phyloP scores from a whole-genome alignment of 2,329 filamentous ascomycete species.

The Alternaria angustiovoidea region DNA sequence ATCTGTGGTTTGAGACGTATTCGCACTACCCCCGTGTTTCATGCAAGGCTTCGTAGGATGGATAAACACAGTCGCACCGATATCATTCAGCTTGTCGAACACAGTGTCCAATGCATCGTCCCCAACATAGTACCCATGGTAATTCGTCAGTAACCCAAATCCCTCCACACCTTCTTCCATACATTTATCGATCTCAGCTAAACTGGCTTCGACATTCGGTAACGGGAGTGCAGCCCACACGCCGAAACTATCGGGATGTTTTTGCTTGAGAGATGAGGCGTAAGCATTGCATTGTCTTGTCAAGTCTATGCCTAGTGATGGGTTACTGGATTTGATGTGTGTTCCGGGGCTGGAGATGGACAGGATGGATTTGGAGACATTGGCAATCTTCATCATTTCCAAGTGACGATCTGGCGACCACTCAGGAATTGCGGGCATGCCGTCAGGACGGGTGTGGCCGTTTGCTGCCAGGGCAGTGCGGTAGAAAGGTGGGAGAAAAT shows the following conservation, averaged over 20 bases:
- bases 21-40: conserved; percentile 18
- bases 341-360: conserved; percentile 65
- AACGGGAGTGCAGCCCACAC: conserved; percentile 64
- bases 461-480: conserved; percentile 50
- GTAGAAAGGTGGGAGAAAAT: conserved; percentile 57
- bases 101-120: conserved; percentile 56
- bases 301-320: conserved; percentile 47
- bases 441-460: conserved; percentile 57
- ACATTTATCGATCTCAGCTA: conserved; percentile 59
- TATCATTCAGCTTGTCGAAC: conserved; percentile 58
- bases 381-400: conserved; percentile 58
- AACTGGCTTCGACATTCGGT: conserved; percentile 57
- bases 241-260: conserved; percentile 55
- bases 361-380: conserved; percentile 62
- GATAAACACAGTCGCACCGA: conserved; percentile 61
- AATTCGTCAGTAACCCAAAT: conserved; percentile 62
- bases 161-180: conserved; percentile 59
- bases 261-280: conserved; percentile 51
- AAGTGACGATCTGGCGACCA: conserved; percentile 60
- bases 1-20: conserved; percentile 19
- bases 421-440: conserved; percentile 58
- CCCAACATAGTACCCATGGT: conserved; percentile 62
- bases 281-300: conserved; percentile 54
- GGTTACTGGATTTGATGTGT: conserved; percentile 54
- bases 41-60: conserved; percentile 63